Percentiles rank a stretch among this genome's conserved stretches.
These are phyloP conservation scores for Orbilia blumenaviensis DNA, from an alignment of 2,329 filamentous ascomycete species.

Conservation along the genomic window DNA sequence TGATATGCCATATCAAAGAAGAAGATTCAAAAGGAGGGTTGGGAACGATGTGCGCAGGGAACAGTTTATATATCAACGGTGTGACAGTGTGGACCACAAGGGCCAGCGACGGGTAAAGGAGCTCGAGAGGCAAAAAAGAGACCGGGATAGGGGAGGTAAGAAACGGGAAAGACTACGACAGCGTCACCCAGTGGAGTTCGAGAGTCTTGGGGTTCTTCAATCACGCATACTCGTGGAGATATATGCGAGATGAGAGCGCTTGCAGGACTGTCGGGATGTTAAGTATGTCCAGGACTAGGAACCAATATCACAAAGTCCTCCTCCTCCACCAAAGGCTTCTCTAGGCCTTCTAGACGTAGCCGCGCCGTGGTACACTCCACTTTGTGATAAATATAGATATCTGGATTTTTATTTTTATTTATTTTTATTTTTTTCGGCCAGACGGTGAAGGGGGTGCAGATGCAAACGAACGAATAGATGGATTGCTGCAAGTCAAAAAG, in stretches of 20 bases:
- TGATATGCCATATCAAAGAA: constrained; percentile 52
- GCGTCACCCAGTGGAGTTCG: constrained; percentile 40
- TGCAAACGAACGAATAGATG: constrained; percentile 17
- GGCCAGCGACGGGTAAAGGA: constrained; percentile 33
- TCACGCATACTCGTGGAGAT: constrained; percentile 45
- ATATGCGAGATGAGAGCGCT: constrained; percentile 54
- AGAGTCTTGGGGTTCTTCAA: constrained; percentile 44
- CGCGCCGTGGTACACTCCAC: constrained; percentile 39
- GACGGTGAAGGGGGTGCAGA: constrained; percentile 18
- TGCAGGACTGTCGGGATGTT: constrained; percentile 29
- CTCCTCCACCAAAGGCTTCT: constrained; percentile 38
- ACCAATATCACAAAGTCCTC: constrained; percentile 46
- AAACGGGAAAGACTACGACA: constrained; percentile 24
- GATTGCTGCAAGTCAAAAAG: not conserved
- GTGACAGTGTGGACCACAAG: constrained; percentile 26
- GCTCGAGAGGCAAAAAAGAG: constrained; percentile 29
- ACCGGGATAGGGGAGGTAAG: constrained; percentile 29
- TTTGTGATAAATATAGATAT: constrained; percentile 50
- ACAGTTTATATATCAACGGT: constrained; percentile 49
- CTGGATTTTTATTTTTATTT: not conserved
- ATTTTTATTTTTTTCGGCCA: not conserved
- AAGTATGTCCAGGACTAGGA: constrained; percentile 21
- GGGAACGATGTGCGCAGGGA: constrained; percentile 11
- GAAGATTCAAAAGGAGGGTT: constrained; percentile 15
- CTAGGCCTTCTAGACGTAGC: constrained; percentile 47